Evolutionary conservation across 495 filamentous ascomycete species (phyloP).

Genomic region (Niebla homalea): DNA sequence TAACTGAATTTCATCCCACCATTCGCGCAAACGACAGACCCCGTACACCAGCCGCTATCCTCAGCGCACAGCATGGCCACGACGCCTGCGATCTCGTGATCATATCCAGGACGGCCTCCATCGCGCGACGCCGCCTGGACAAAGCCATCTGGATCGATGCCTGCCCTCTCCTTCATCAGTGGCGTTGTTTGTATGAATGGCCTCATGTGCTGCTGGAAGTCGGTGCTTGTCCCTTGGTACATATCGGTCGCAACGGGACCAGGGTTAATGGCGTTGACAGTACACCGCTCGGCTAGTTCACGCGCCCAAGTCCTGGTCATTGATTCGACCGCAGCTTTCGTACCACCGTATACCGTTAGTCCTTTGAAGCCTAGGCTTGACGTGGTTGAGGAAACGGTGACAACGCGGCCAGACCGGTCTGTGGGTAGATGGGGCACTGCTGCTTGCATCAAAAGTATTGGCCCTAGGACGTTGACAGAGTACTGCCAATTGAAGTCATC

Average conservation of each 20-base stretch:
- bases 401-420: slow-evolving; percentile 63
- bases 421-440: slow-evolving; percentile 54
- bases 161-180: slow-evolving; percentile 36
- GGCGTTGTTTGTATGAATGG: slow-evolving; percentile 59
- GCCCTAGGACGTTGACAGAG: slow-evolving; percentile 72
- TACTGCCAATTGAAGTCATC: slow-evolving; percentile 60
- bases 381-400: slow-evolving; percentile 65
- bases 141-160: slow-evolving; percentile 47
- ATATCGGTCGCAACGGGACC: slow-evolving; percentile 78
- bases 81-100: slow-evolving; percentile 66
- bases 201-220: slow-evolving; percentile 42
- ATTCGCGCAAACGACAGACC: slow-evolving; percentile 77
- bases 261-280: slow-evolving; percentile 81
- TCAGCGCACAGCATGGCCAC: slow-evolving; percentile 70
- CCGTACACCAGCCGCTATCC: slow-evolving; percentile 71
- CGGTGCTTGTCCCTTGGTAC: slow-evolving; percentile 41
- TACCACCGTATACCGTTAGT: slow-evolving; percentile 74
- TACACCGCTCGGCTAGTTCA: slow-evolving; percentile 63
- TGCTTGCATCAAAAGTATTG: slow-evolving; percentile 66
- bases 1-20: slow-evolving; percentile 58
- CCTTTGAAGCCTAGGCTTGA: slow-evolving; percentile 53
- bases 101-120: slow-evolving; percentile 60
- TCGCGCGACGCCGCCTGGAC: slow-evolving; percentile 44
- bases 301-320: slow-evolving; percentile 85
- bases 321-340: slow-evolving; percentile 79